These are phyloP conservation scores for Candolleomyces aberdarensis DNA, from an alignment of 768 basidiomycete genomes.

Conservation along the genomic window DNA sequence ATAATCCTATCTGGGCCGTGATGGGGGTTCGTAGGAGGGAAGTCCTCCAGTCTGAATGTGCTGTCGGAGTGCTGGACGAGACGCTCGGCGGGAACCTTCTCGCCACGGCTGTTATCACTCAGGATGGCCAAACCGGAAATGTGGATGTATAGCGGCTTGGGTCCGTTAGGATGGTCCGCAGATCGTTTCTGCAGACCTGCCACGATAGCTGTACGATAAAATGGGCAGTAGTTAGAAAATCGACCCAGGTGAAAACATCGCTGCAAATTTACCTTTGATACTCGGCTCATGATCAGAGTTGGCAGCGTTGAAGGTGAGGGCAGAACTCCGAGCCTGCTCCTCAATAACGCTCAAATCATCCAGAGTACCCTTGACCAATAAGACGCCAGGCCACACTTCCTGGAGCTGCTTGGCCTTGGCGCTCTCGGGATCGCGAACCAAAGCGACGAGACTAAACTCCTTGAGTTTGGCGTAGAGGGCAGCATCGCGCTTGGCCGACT, in stretches of 20 bases:
- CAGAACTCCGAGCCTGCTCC: conserved; percentile 31
- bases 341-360: conserved; percentile 33
- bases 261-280: conserved; percentile 23
- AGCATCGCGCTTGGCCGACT: conserved; percentile 25
- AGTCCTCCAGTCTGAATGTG: conserved; percentile 29
- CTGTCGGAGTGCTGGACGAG: conserved; percentile 36
- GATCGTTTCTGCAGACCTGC: not conserved
- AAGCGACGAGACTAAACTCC: conserved; percentile 23
- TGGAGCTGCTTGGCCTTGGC: conserved; percentile 27
- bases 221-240: not conserved
- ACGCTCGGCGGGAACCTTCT: conserved; percentile 24
- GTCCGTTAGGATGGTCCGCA: conserved; percentile 13
- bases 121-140: conserved; percentile 39
- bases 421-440: conserved; percentile 30
- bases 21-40: conserved; percentile 18
- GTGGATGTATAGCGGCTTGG: conserved; percentile 42
- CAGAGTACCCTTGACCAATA: conserved; percentile 35
- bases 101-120: conserved; percentile 39
- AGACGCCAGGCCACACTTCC: conserved; percentile 30
- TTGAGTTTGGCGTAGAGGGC: conserved; percentile 23
- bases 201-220: not conserved
- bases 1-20: conserved; percentile 28
- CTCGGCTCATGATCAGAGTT: conserved; percentile 35
- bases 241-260: not conserved
- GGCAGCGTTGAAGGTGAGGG: conserved; percentile 40